Percentiles rank a stretch among this genome's conserved stretches.
Evolutionary conservation across 257 asterid species (phyloP).

Genomic region (Solanum piurae): DNA sequence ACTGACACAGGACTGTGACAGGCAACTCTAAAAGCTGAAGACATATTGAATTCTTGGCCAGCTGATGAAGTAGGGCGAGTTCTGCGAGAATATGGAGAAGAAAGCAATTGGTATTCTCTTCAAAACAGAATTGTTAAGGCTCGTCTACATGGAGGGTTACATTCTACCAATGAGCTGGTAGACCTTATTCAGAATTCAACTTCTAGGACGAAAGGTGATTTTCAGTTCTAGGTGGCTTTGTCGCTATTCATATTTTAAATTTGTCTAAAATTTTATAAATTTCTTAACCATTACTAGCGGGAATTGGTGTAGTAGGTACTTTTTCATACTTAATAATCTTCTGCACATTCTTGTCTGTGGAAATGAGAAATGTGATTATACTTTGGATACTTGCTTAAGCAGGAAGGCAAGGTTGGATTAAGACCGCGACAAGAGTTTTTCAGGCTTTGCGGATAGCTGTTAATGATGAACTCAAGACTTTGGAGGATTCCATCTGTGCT

Average conservation of each 20-base stretch:
- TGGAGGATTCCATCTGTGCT: slow-evolving; percentile 54
- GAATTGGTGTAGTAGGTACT: not conserved
- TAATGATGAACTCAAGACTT: slow-evolving; percentile 76
- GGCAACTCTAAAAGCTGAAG: slow-evolving; percentile 90
- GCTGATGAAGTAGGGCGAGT: slow-evolving; percentile 77
- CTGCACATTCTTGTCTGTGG: not conserved
- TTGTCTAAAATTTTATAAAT: not conserved
- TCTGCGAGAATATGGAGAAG: slow-evolving; percentile 90
- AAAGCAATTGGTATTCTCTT: slow-evolving; percentile 75
- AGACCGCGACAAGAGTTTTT: slow-evolving; percentile 89
- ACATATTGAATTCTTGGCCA: slow-evolving; percentile 88
- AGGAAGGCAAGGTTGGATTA: slow-evolving; percentile 98
- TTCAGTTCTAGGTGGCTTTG: not conserved
- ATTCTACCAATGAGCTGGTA: slow-evolving; percentile 74
- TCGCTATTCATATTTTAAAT: not conserved
- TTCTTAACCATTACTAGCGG: not conserved
- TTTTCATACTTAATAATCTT: not conserved
- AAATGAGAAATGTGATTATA: not conserved
- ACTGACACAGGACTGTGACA: slow-evolving; percentile 71
- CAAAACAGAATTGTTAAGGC: slow-evolving; percentile 74
- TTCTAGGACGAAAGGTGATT: slow-evolving; percentile 56
- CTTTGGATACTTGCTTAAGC: slow-evolving; percentile 26
- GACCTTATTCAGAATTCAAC: slow-evolving; percentile 67
- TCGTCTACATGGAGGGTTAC: slow-evolving; percentile 76
- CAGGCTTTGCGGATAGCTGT: slow-evolving; percentile 95